These are phyloP conservation scores for Gnetum montanum DNA, from an alignment of 75 land plant species.

Conservation along the genomic window DNA sequence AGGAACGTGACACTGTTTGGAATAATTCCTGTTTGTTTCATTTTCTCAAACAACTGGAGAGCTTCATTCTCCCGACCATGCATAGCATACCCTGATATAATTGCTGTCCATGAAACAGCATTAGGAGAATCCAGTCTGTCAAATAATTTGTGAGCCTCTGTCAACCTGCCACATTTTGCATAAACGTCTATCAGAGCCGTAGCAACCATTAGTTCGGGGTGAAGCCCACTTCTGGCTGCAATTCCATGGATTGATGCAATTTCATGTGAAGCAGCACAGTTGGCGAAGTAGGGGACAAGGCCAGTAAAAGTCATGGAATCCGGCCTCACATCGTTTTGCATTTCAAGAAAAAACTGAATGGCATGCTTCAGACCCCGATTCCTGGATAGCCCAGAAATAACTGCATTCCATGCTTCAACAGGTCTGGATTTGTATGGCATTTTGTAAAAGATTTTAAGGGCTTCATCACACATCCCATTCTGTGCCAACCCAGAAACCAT, in stretches of 20 bases:
- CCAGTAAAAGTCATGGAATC: constrained; percentile 19
- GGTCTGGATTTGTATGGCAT: constrained; percentile 9
- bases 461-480: constrained; percentile 7
- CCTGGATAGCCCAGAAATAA: constrained; percentile 19
- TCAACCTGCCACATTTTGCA: constrained; percentile 18
- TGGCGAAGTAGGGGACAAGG: constrained; percentile 16
- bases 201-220: constrained; percentile 13
- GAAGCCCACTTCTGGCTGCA: background rate
- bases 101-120: constrained; percentile 18
- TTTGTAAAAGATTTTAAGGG: constrained; percentile 14
- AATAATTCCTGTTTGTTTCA: constrained; percentile 1
- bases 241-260: constrained; percentile 4
- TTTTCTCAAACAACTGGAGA: constrained; percentile 11
- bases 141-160: constrained; percentile 14
- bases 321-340: background rate
- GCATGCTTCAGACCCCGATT: constrained; percentile 15
- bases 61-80: constrained; percentile 10
- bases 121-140: constrained; percentile 12
- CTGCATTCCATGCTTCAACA: constrained; percentile 12
- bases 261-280: background rate
- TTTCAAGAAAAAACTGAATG: constrained; percentile 10
- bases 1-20: constrained; percentile 10
- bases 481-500: constrained; percentile 6
- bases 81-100: constrained; percentile 11
- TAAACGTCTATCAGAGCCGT: constrained; percentile 22